These are phyloP conservation scores for Paraconiothyrium sp. DNA, from an alignment of 2,329 filamentous ascomycete genomes.

Conservation along the genomic window DNA sequence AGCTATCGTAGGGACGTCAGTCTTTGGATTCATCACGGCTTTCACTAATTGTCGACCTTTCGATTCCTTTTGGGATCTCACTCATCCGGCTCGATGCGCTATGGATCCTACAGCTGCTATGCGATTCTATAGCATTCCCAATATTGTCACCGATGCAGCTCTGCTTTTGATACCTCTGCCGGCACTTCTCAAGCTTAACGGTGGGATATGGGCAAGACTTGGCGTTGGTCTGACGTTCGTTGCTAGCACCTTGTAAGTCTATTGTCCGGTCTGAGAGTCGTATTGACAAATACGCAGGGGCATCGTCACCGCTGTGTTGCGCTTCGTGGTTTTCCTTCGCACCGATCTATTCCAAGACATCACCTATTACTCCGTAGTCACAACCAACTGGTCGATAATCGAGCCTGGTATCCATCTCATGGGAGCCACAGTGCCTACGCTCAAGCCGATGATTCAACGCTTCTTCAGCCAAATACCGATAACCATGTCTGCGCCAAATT, in stretches of 20 bases:
- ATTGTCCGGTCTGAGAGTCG: neutral
- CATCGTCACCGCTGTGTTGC: constrained; percentile 28
- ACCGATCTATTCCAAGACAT: constrained; percentile 26
- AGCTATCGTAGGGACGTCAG: constrained; percentile 22
- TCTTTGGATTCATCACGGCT: constrained; percentile 24
- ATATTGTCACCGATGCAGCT: constrained; percentile 49
- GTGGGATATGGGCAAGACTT: constrained; percentile 25
- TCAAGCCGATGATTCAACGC: constrained; percentile 27
- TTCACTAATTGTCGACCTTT: constrained; percentile 30
- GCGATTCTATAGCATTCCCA: constrained; percentile 42
- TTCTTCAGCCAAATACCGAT: constrained; percentile 15
- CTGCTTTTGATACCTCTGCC: constrained; percentile 49
- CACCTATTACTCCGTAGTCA: constrained; percentile 24
- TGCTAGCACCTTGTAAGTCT: constrained; percentile 27
- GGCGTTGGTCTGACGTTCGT: constrained; percentile 30
- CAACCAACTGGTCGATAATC: constrained; percentile 30
- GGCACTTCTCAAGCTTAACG: constrained; percentile 42
- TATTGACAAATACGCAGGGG: constrained; percentile 11
- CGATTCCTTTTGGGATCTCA: constrained; percentile 23
- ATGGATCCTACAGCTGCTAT: constrained; percentile 25
- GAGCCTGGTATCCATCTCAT: constrained; percentile 32
- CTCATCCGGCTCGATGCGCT: constrained; percentile 17
- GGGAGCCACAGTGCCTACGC: constrained; percentile 30
- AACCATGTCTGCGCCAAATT: constrained; percentile 2
- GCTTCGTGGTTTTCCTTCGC: constrained; percentile 27